Evolutionary conservation across 768 basidiomycete species (phyloP).

Genomic region (Pluteus cervinus): DNA sequence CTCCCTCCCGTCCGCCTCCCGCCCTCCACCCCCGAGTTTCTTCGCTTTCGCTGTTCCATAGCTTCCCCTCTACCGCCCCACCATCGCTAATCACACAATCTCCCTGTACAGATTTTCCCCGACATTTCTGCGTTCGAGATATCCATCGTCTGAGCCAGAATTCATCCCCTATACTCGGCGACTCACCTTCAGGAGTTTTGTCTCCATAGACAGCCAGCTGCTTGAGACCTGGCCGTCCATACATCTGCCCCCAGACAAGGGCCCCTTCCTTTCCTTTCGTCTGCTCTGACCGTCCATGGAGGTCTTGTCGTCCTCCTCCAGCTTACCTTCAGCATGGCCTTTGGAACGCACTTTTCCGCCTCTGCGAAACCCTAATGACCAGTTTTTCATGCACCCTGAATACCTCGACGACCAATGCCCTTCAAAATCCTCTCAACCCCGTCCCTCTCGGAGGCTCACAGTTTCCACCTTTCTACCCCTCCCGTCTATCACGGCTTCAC

Average conservation of each 20-base stretch:
- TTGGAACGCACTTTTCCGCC: constrained; percentile 1
- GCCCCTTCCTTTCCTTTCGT: constrained; percentile 3
- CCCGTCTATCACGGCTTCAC: constrained; percentile 55
- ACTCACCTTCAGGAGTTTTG: too few relatives aligned
- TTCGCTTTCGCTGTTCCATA: too few relatives aligned
- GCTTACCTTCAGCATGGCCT: constrained; percentile 2
- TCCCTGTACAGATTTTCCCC: too few relatives aligned
- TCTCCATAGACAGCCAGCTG: too few relatives aligned
- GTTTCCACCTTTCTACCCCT: constrained; percentile 41
- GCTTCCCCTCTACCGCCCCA: too few relatives aligned
- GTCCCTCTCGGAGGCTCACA: constrained; percentile 15
- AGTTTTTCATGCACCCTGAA: background rate
- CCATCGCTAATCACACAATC: too few relatives aligned
- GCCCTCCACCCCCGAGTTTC: too few relatives aligned
- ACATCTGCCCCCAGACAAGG: background rate
- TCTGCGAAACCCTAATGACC: too few relatives aligned
- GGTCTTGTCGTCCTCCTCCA: constrained; percentile 8
- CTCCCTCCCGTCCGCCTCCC: too few relatives aligned
- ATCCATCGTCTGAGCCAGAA: too few relatives aligned
- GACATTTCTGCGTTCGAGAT: too few relatives aligned
- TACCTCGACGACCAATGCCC: background rate
- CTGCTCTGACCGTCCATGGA: constrained; percentile 6
- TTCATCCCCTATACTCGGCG: too few relatives aligned
- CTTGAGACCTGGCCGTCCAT: background rate
- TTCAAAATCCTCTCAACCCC: background rate